phyloP scores from a whole-genome alignment of 164 flowering plant species.

The Berberis thunbergii region DNA sequence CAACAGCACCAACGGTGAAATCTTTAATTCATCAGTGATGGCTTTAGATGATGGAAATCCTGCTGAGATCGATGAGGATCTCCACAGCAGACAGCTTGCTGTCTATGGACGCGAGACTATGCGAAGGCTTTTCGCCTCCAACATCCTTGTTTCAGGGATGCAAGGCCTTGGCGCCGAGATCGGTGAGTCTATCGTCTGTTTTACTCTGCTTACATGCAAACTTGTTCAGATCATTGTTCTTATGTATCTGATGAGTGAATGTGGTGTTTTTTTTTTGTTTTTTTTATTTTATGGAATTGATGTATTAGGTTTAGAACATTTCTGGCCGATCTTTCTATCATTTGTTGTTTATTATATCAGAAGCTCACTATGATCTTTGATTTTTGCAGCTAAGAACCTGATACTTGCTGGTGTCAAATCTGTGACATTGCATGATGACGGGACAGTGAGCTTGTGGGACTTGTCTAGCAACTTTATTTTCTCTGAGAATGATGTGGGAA shows the following conservation, averaged over 20 bases:
- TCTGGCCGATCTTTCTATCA: too few relatives aligned
- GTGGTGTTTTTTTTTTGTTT: too few relatives aligned
- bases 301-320: too few relatives aligned
- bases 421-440: conserved; percentile 81
- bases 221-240: too few relatives aligned
- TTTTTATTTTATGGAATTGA: too few relatives aligned
- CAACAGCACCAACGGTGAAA: conserved; percentile 7
- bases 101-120: conserved; percentile 92
- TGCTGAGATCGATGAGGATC: conserved; percentile 81
- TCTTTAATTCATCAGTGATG: conserved; percentile 10
- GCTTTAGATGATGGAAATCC: conserved; percentile 31
- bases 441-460: conserved; percentile 69
- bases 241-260: too few relatives aligned
- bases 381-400: conserved; percentile 67
- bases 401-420: conserved; percentile 89
- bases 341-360: too few relatives aligned
- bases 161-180: conserved; percentile 92
- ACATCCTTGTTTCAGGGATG: conserved; percentile 77
- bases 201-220: too few relatives aligned
- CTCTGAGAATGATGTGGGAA: conserved; percentile 65
- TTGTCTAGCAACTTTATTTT: conserved; percentile 71
- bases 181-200: conserved; percentile 25
- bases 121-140: conserved; percentile 73
- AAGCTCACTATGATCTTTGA: too few relatives aligned
- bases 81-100: conserved; percentile 89